These are phyloP conservation scores for Henningerozyma blattae DNA, from an alignment of 805 yeast species.

Conservation along the genomic window DNA sequence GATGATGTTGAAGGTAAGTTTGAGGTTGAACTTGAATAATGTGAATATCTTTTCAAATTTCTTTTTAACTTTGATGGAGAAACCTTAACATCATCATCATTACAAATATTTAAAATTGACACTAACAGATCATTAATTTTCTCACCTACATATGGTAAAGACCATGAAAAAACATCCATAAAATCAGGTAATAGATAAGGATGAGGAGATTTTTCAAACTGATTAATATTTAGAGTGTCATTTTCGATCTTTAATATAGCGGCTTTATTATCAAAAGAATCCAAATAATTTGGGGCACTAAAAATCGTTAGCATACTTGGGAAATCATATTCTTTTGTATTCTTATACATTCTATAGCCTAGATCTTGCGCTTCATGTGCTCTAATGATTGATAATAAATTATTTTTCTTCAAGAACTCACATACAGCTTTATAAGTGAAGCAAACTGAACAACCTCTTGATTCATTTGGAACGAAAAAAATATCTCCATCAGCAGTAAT, in stretches of 20 bases:
- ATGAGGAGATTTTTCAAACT: slow-evolving; percentile 77
- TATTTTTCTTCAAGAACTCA: slow-evolving; percentile 57
- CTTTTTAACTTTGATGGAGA: neutral
- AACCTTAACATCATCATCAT: slow-evolving; percentile 70
- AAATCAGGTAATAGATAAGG: slow-evolving; percentile 92
- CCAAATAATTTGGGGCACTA: slow-evolving; percentile 86
- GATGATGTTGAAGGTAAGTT: too few species aligned
- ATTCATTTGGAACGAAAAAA: slow-evolving; percentile 45
- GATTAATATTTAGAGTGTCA: slow-evolving; percentile 83
- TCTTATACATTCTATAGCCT: slow-evolving; percentile 81
- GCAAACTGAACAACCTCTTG: slow-evolving; percentile 81
- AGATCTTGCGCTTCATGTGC: slow-evolving; percentile 95
- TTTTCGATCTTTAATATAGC: slow-evolving; percentile 82
- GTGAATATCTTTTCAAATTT: neutral
- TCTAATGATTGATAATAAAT: slow-evolving; percentile 62
- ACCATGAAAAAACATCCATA: slow-evolving; percentile 93
- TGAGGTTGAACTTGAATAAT: too few species aligned
- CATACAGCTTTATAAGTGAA: slow-evolving; percentile 70
- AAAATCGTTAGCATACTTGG: slow-evolving; percentile 80
- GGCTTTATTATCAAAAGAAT: slow-evolving; percentile 80
- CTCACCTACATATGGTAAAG: slow-evolving; percentile 92
- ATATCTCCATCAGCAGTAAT: neutral
- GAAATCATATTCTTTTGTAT: slow-evolving; percentile 66
- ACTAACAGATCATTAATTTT: slow-evolving; percentile 86
- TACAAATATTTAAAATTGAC: slow-evolving; percentile 75